phyloP scores from a whole-genome alignment of 1,139 yeast genomes.

The Hemisphaericaspora xylofermentans region DNA sequence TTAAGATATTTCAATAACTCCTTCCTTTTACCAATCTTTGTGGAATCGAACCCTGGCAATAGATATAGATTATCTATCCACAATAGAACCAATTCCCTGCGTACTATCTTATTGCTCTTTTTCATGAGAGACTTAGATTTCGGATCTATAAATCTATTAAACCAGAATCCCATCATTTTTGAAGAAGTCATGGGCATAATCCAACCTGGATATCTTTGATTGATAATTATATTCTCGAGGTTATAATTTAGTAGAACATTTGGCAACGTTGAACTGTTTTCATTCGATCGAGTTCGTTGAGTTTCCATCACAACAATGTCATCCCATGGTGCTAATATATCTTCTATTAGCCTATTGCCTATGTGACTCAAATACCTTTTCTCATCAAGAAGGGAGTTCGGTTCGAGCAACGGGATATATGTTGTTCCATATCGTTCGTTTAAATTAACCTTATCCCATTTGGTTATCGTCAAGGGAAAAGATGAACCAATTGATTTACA shows the following conservation, averaged over 20 bases:
- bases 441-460: constrained; percentile 34
- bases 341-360: constrained; percentile 20
- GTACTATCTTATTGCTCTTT: constrained; percentile 12
- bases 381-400: constrained; percentile 21
- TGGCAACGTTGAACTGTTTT: constrained; percentile 37
- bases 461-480: constrained; percentile 11
- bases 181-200: constrained; percentile 37
- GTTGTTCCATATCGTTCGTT: constrained; percentile 12
- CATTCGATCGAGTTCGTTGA: constrained; percentile 40
- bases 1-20: constrained; percentile 13
- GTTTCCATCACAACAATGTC: constrained; percentile 34
- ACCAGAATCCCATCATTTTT: constrained; percentile 39
- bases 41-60: constrained; percentile 9
- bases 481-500: constrained; percentile 24
- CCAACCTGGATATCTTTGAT: constrained; percentile 12
- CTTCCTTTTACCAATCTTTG: constrained; percentile 4
- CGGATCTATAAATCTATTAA: constrained; percentile 30
- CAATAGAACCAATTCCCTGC: constrained; percentile 21
- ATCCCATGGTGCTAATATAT: constrained; percentile 13
- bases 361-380: constrained; percentile 28
- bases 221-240: constrained; percentile 34
- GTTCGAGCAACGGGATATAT: constrained; percentile 12
- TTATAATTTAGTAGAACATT: constrained; percentile 36
- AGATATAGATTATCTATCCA: constrained; percentile 15
- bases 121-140: constrained; percentile 17